Base-by-base conservation (phyloP, 1,284 basidiomycete genomes). In the Tilletia horrida region DNA sequence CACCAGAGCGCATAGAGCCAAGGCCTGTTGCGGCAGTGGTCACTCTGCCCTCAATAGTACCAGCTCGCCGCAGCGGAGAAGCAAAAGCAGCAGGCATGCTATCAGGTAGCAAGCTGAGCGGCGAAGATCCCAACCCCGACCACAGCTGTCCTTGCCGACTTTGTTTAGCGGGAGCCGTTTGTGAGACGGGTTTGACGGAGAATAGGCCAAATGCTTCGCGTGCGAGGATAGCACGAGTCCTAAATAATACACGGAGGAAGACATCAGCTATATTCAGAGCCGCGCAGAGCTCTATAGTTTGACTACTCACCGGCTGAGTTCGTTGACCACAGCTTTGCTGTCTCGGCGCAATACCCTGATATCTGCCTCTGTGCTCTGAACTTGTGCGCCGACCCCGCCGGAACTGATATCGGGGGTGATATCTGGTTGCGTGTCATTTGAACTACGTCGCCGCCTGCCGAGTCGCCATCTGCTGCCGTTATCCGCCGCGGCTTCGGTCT, bases 71-170 rank as follows among this genome's bases (percentile, higher is more conserved):
- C 16, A 59, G 55, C 29, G 55, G 55, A 14, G 71, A 65, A 2
- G 62, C 68, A 47, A 74, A 74, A 3, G 73, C 73, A 47, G 73
- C 72, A 6, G 74, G 70, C 21, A 73, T 76, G 63, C 68, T 52
- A 13, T 74, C 74, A n/a, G 69, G 71, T 6, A 73, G 66, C 29
- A 67, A 47, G 25, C 67, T 72, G 13, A 43, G 18, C 25, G 61
- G 23, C 45, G 66, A 47, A 16, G 61, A 35, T 25, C 52, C 42
- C 42, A 68, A 27, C 1, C 68, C 65, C 18, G 66, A 13, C 25
- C 59, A 64, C 2, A 11, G 27, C 35, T 25, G 50, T 25, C 44
- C 11, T 8, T 48, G 27, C 14, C 52, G 43, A 4, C 25, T 18
- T 8, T 25, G 55, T 16, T 35, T 29, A 7, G 8, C 18, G n/a